Evolutionary conservation across 768 basidiomycete species (phyloP), one percentile per base, ranked within the genome.

Genomic region (Tricholoma terreum): DNA sequence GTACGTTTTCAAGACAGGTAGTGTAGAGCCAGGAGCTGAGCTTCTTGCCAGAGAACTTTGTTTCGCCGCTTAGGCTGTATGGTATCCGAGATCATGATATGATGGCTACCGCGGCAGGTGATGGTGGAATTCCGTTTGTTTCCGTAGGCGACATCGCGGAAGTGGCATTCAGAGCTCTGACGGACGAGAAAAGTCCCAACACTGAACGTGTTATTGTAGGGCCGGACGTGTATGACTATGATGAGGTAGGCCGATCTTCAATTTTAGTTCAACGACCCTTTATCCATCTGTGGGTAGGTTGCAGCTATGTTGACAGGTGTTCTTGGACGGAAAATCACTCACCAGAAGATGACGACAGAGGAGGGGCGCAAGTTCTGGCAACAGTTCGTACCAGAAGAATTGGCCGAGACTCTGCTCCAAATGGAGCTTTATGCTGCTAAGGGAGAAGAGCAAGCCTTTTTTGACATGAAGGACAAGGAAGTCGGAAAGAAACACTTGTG

Each of bases 121-220:
- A 70, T 43, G 73, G 70, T 15, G 60, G 63, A 10, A 43, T 71
- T 3, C 67, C 71, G 2, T 71, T 68, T 27, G 66, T 76, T 5
- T 63, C 67, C 2, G 65, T 65, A 1, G 67, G 73, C 6, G 74
- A 75, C 51, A 73, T 77, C 24, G 69, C 69, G 2, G 60, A 69
- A n/a, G 69, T 64, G 0, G 72, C 71, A 2, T 69, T 66, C 56
- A 58, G 68, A n/a, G 72, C 67, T 0, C 55, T 77, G 11, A 57
- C 63, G 2, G 63, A 65, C 21, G 58, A 66, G 15, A 60, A 63
- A 31, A 68, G 60, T 36, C 52, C 63, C 6, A 65, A 70, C 38
- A 65, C 54, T 1, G 69, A 73, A 14, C 62, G 61, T 12, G 61
- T 68, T 33, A 63, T 77, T 7, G 61, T 75, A 27, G 74, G 75